Conservation (phyloP, 306 rosid species). For the Vachellia collinsii region DNA sequence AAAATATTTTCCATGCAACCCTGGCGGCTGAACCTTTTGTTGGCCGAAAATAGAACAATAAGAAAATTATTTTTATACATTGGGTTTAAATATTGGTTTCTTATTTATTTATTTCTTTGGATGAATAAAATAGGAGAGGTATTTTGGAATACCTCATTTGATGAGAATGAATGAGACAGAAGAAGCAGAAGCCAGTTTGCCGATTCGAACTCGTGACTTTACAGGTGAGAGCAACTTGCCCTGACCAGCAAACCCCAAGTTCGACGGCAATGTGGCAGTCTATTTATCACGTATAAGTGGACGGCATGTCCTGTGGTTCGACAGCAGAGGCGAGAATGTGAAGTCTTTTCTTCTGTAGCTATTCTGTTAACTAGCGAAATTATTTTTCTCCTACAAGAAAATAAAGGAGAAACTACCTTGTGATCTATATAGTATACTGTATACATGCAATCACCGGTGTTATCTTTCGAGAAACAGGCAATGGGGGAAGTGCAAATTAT, state of each 20-base stretch:
- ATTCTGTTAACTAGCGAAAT: not conserved
- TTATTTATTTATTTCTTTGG: too few species aligned
- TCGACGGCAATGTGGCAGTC: not conserved
- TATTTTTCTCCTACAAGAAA: not conserved
- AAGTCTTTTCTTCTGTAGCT: not conserved
- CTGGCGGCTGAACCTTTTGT: too few species aligned
- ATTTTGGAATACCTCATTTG: not conserved
- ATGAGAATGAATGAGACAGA: too few species aligned
- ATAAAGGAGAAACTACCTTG: not conserved
- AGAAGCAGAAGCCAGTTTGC: too few species aligned
- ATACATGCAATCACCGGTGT: not conserved
- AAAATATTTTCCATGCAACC: too few species aligned
- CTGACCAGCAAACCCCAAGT: not conserved
- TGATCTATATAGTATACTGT: not conserved
- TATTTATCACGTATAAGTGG: too few species aligned
- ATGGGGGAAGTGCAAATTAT: conserved; percentile 43
- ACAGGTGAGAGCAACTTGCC: not conserved
- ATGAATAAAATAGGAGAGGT: not conserved
- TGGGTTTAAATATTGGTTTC: not conserved
- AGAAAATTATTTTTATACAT: not conserved
- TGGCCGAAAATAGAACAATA: too few species aligned
- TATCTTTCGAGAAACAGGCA: conserved; percentile 28
- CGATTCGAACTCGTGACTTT: too few species aligned
- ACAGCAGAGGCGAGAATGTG: not conserved
- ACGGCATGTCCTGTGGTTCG: not conserved